Conservation (phyloP, 805 yeast genomes). For the Metschnikowia anglica region DNA sequence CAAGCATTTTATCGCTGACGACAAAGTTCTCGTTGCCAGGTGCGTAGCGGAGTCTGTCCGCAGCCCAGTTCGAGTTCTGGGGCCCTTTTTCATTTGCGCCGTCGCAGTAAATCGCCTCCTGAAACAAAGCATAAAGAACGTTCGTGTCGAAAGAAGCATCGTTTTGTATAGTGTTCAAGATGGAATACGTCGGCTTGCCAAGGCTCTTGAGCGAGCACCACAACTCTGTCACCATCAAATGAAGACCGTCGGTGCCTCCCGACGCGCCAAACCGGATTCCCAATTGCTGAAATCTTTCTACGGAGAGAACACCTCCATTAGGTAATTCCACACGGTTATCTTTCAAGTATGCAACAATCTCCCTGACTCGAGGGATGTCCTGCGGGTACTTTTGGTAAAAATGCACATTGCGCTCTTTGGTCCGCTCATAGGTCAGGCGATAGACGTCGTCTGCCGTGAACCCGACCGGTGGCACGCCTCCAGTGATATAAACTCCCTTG, state of each 20-base stretch:
- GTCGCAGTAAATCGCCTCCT: conserved; percentile 58
- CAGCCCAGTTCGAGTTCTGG: conserved; percentile 46
- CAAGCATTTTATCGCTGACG: conserved; percentile 13
- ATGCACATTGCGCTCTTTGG: conserved; percentile 47
- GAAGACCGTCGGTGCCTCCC: conserved; percentile 51
- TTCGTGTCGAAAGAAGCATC: conserved; percentile 51
- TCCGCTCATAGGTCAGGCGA: conserved; percentile 45
- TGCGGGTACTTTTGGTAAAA: conserved; percentile 50
- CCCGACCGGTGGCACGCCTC: conserved; percentile 58
- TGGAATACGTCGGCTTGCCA: conserved; percentile 39
- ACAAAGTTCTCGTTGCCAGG: conserved; percentile 29
- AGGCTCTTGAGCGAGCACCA: conserved; percentile 36
- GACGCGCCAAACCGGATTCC: conserved; percentile 52
- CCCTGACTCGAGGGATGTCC: conserved; percentile 40
- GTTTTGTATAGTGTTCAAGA: conserved; percentile 34
- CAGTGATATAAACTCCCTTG: conserved; percentile 49
- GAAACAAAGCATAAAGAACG: conserved; percentile 53
- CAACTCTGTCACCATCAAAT: conserved; percentile 43
- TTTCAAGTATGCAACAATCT: conserved; percentile 36
- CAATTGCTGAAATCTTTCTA: conserved; percentile 52
- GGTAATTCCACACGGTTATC: conserved; percentile 40
- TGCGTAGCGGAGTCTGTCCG: conserved; percentile 37
- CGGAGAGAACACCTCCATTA: conserved; percentile 49
- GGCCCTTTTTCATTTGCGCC: conserved; percentile 14
- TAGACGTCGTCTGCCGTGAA: conserved; percentile 49